A percentile compares a stretch with the other conserved stretches of the same genome.
Conservation (phyloP, 495 filamentous ascomycete species). For the Apodospora peruviana region DNA sequence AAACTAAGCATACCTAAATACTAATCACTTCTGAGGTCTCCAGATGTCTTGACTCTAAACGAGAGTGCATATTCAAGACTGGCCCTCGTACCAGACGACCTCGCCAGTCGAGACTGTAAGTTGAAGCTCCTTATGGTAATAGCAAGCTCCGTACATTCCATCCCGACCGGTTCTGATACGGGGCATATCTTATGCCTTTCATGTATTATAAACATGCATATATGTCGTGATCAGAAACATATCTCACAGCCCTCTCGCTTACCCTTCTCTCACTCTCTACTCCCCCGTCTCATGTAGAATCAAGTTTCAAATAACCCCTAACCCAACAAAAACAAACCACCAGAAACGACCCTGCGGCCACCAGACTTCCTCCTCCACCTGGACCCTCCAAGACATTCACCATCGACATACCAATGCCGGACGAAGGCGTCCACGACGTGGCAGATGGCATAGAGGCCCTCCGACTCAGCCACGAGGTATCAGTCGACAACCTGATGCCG, state of each 20-base stretch:
- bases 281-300: background rate
- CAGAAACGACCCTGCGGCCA: background rate
- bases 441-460: slow-evolving; percentile 30
- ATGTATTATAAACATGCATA: too few relatives aligned
- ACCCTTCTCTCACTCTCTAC: background rate
- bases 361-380: slow-evolving; percentile 17
- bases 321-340: background rate
- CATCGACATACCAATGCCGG: slow-evolving; percentile 42
- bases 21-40: background rate
- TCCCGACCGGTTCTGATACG: too few relatives aligned
- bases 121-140: background rate
- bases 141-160: too few relatives aligned
- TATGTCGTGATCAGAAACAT: background rate
- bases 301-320: background rate
- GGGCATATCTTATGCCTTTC: too few relatives aligned
- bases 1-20: background rate
- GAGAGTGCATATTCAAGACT: slow-evolving; percentile 44
- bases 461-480: slow-evolving; percentile 28
- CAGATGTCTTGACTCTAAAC: slow-evolving; percentile 43
- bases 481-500: slow-evolving; percentile 28
- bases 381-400: slow-evolving; percentile 44
- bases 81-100: slow-evolving; percentile 38
- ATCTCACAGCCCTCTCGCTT: background rate
- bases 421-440: slow-evolving; percentile 24
- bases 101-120: slow-evolving; percentile 31